Conservation (phyloP, 1,284 basidiomycete genomes). For the Pseudozyma pruni region DNA sequence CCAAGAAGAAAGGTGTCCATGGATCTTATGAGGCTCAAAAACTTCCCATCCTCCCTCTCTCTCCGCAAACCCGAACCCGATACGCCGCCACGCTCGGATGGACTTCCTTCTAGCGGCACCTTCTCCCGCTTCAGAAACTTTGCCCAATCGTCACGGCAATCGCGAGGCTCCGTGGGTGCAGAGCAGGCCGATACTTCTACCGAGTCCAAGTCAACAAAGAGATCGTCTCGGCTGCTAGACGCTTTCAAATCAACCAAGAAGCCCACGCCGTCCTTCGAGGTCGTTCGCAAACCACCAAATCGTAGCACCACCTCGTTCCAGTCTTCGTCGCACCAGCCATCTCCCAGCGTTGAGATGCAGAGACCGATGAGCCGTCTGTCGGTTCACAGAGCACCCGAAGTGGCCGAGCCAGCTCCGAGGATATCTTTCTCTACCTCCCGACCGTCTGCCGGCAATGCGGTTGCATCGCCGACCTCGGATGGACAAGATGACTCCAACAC, state of each 20-base stretch:
- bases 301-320: slow-evolving; percentile 38
- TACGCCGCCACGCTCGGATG: slow-evolving; percentile 6
- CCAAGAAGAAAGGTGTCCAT: slow-evolving; percentile 30
- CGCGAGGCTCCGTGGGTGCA: slow-evolving; percentile 10
- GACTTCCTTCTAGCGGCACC: slow-evolving; percentile 9
- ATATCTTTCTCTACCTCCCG: slow-evolving; percentile 21
- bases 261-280: slow-evolving; percentile 35
- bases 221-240: slow-evolving; percentile 36
- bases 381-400: slow-evolving; percentile 1
- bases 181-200: slow-evolving; percentile 15
- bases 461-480: background rate
- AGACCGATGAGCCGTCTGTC: slow-evolving; percentile 10
- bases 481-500: slow-evolving; percentile 7
- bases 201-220: slow-evolving; percentile 13
- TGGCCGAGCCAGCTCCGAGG: slow-evolving; percentile 17
- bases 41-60: slow-evolving; percentile 38
- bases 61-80: slow-evolving; percentile 36
- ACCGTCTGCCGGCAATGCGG: background rate
- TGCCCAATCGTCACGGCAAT: slow-evolving; percentile 9
- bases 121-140: slow-evolving; percentile 36
- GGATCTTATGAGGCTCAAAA: slow-evolving; percentile 37
- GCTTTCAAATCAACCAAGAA: slow-evolving; percentile 45
- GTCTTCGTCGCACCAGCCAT: slow-evolving; percentile 16
- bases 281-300: slow-evolving; percentile 45
- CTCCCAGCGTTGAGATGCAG: slow-evolving; percentile 9